Percentiles rank a stretch among this genome's conserved stretches.
These are phyloP conservation scores for Mycena albidolilacea DNA, from an alignment of 768 basidiomycete species.

Conservation along the genomic window DNA sequence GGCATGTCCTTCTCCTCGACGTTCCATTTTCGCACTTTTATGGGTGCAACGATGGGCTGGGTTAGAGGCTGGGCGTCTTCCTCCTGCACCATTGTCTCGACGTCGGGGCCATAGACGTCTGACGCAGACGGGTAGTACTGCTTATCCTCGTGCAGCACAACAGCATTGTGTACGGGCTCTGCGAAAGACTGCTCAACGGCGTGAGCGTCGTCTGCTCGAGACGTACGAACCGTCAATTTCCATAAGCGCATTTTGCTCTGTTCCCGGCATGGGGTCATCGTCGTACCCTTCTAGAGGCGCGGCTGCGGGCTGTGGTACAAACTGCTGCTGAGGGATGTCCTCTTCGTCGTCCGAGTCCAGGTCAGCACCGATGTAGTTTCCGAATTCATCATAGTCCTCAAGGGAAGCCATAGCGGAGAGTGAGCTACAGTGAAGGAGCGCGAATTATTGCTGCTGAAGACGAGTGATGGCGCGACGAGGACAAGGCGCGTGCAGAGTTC, in stretches of 20 bases:
- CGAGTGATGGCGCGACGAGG: neutral
- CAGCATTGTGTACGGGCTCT: slow-evolving; percentile 87
- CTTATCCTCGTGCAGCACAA: slow-evolving; percentile 96
- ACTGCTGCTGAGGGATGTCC: slow-evolving; percentile 67
- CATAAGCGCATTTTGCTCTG: slow-evolving; percentile 81
- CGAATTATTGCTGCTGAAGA: too few species aligned
- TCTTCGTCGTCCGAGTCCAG: slow-evolving; percentile 90
- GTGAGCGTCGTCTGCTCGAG: slow-evolving; percentile 35
- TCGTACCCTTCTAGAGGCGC: slow-evolving; percentile 89
- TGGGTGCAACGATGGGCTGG: slow-evolving; percentile 95
- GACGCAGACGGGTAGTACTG: slow-evolving; percentile 96
- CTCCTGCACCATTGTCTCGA: slow-evolving; percentile 97
- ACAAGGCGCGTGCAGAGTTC: slow-evolving; percentile 78
- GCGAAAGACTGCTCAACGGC: slow-evolving; percentile 39
- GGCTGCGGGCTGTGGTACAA: slow-evolving; percentile 55
- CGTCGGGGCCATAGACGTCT: slow-evolving; percentile 93
- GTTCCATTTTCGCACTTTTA: slow-evolving; percentile 95
- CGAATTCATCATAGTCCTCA: slow-evolving; percentile 64
- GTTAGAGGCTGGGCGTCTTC: slow-evolving; percentile 97
- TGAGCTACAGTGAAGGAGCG: neutral
- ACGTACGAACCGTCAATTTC: slow-evolving; percentile 80
- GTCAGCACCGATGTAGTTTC: slow-evolving; percentile 87
- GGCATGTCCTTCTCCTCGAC: slow-evolving; percentile 97
- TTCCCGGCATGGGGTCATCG: slow-evolving; percentile 71
- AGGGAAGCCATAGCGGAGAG: slow-evolving; percentile 67